These are phyloP conservation scores for Crotalaria pallida DNA, from an alignment of 306 rosid species.

Conservation along the genomic window DNA sequence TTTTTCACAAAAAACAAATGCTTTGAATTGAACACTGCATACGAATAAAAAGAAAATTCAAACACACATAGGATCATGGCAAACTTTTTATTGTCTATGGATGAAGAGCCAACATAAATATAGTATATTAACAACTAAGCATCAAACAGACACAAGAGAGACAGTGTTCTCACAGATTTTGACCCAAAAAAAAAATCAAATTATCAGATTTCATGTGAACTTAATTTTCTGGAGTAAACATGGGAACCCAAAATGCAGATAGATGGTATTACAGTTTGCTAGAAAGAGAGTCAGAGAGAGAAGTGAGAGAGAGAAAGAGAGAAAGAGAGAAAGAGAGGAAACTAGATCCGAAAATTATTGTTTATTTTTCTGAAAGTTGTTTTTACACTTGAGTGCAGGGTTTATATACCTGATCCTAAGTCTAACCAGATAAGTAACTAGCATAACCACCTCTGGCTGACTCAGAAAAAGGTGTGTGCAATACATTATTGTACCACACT, in stretches of 20 bases:
- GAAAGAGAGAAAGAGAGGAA: too few relatives aligned
- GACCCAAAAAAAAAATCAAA: not conserved
- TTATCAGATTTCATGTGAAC: not conserved
- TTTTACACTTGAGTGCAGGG: too few relatives aligned
- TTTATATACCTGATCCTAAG: too few relatives aligned
- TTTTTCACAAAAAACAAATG: slow-evolving; percentile 7
- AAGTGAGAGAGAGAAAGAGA: too few relatives aligned
- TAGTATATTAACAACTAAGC: slow-evolving; percentile 1
- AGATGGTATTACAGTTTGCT: too few relatives aligned
- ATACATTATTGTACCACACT: too few relatives aligned
- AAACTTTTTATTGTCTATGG: not conserved
- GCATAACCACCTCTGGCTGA: too few relatives aligned
- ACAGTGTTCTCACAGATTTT: not conserved
- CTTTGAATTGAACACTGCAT: slow-evolving; percentile 21
- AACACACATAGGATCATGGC: not conserved
- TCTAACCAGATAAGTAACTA: too few relatives aligned
- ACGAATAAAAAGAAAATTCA: not conserved
- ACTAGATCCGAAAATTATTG: too few relatives aligned
- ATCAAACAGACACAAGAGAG: not conserved
- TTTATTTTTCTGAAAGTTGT: too few relatives aligned
- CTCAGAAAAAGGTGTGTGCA: too few relatives aligned
- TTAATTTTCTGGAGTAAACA: not conserved
- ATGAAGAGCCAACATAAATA: slow-evolving; percentile 1
- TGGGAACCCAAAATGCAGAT: slow-evolving; percentile 4
- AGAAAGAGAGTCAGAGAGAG: too few relatives aligned